These are phyloP conservation scores for Geotrichum fermentans DNA, from an alignment of 1,139 yeast genomes.

Conservation along the genomic window DNA sequence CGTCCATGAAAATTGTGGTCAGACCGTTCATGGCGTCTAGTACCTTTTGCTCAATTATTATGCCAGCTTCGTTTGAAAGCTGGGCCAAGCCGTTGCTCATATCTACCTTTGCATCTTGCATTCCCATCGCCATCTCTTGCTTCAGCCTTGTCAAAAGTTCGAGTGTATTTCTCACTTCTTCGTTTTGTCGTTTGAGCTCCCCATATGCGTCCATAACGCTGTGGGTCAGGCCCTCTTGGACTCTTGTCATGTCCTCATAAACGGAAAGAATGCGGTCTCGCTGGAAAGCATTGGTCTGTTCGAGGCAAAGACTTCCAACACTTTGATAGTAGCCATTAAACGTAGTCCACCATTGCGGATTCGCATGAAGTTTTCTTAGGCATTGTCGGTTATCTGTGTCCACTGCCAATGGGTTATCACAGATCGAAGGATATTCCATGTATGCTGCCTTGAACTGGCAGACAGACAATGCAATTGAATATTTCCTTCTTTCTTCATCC, in stretches of 20 bases:
- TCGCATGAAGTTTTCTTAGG: slow-evolving; percentile 5
- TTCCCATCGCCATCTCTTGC: not conserved
- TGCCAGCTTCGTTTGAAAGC: not conserved
- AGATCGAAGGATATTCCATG: slow-evolving; percentile 7
- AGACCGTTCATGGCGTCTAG: not conserved
- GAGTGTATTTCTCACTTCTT: not conserved
- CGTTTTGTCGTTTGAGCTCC: not conserved
- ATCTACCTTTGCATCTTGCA: not conserved
- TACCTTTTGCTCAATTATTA: not conserved
- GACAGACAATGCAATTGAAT: slow-evolving; percentile 12
- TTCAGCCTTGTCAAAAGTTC: not conserved
- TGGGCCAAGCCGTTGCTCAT: not conserved
- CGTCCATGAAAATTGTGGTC: not conserved
- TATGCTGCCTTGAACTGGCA: slow-evolving; percentile 16
- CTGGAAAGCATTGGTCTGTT: slow-evolving; percentile 11
- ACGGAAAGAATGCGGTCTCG: slow-evolving; percentile 11
- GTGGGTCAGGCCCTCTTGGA: slow-evolving; percentile 1
- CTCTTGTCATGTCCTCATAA: slow-evolving; percentile 4
- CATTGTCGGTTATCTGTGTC: slow-evolving; percentile 1
- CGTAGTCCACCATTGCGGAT: slow-evolving; percentile 18
- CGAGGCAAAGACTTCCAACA: slow-evolving; percentile 14
- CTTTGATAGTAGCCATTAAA: slow-evolving; percentile 18
- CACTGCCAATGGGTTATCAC: not conserved
- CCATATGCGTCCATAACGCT: not conserved
- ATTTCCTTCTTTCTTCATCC: slow-evolving; percentile 11